Base-by-base conservation (phyloP, 2,329 filamentous ascomycete species). In the Microcyclosporella mali region DNA sequence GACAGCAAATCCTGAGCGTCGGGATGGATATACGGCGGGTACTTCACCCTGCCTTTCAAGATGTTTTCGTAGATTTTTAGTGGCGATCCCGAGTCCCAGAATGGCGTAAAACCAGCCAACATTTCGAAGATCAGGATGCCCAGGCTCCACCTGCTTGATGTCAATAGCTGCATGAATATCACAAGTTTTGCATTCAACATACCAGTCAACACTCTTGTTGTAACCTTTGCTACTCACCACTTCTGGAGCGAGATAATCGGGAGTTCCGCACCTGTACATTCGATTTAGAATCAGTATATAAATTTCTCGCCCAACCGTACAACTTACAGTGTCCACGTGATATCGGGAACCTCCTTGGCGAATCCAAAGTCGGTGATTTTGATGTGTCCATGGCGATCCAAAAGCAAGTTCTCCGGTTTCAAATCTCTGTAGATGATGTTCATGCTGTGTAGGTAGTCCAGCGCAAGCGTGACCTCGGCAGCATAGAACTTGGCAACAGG, bases 21-120 rank as follows among this genome's bases (percentile, higher is more conserved):
- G 1, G 85, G 82, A 63, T 97, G 88, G 59, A 98, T 86, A 65
- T 97, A 98, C 4, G 86, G 84, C 41, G 92, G 92, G 65, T 97
- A 98, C 70, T 95, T 97, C 67, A 98, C 86, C 58, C 85, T 84
- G 47, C 90, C 92, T 61, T 88, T 89, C 52, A 98, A 78, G 60
- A 98, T 98, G 66, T 98, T 98, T 72, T 98, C 92, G 70, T 98
- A 98, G 61, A 98, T 98, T 70, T 95, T 95, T 80, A 98, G 94
- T 2, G 92, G 90, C 33, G 88, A 95, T 42, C 90, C 92, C 58
- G 86, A 87, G 66, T 98, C 92, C 90, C 92, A 98, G 73, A 98
- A 98, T 4, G 92, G 92, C 4, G 92, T 98, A 69, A 95, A 98
- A 19, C 92, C 92, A 64, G 92, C 97, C 29, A 98, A 79, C 92